These are phyloP conservation scores for Hebeloma cylindrosporum DNA, from an alignment of 768 basidiomycete species.

Conservation along the genomic window DNA sequence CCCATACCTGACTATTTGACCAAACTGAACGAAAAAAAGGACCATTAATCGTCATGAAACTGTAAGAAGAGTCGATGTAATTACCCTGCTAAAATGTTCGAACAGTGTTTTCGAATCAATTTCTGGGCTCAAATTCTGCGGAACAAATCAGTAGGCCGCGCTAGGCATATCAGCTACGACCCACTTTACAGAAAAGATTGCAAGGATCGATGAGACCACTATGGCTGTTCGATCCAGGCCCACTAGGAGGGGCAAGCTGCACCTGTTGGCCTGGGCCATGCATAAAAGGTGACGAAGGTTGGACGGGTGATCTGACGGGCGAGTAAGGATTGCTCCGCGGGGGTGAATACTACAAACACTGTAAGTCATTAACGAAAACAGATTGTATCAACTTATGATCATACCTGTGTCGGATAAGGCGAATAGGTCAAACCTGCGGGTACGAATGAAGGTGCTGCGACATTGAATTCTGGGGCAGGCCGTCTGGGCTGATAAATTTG, in stretches of 20 bases:
- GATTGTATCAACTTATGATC: conserved; percentile 13
- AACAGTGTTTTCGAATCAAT: conserved; percentile 87
- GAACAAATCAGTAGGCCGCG: conserved; percentile 4
- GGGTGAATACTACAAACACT: conserved; percentile 57
- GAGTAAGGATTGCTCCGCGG: conserved; percentile 55
- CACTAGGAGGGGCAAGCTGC: conserved; percentile 70
- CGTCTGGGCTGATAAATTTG: conserved; percentile 73
- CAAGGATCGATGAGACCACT: conserved; percentile 89
- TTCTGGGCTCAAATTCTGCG: conserved; percentile 78
- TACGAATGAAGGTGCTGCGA: conserved; percentile 73
- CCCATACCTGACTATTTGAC: conserved; percentile 82
- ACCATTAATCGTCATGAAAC: conserved; percentile 16
- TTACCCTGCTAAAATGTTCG: conserved; percentile 77
- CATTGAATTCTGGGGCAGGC: conserved; percentile 68
- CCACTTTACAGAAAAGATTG: conserved; percentile 86
- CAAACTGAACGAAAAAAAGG: conserved; percentile 55
- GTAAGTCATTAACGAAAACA: conserved; percentile 4
- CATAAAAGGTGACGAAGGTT: conserved; percentile 55
- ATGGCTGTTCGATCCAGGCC: conserved; percentile 80
- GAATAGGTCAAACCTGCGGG: conserved; percentile 64
- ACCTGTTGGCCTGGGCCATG: conserved; percentile 92
- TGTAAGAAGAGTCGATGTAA: conserved; percentile 17
- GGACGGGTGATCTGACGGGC: conserved; percentile 42
- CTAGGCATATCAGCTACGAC: conserved; percentile 8
- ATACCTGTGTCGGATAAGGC: conserved; percentile 60